These are phyloP conservation scores for Tetrapisispora namnaoensis DNA, from an alignment of 805 yeast species.

Conservation along the genomic window DNA sequence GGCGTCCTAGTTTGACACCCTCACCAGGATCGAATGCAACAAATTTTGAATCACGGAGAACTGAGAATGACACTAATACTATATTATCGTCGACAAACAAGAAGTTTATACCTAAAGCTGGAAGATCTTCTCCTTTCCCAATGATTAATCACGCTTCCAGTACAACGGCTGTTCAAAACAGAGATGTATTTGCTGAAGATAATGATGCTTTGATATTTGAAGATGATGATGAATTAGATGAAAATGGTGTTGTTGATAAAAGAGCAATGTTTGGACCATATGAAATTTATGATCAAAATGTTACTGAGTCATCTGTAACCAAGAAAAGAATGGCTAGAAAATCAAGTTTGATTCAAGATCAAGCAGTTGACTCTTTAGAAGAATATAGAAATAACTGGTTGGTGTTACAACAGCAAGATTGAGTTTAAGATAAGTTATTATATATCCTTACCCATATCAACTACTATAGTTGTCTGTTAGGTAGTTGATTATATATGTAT, in stretches of 20 bases:
- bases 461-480: background rate
- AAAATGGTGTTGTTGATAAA: background rate
- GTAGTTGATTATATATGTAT: background rate
- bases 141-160: conserved; percentile 15
- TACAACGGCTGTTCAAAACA: conserved; percentile 23
- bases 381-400: conserved; percentile 32
- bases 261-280: conserved; percentile 13
- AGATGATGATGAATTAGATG: conserved; percentile 16
- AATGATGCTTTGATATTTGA: conserved; percentile 26
- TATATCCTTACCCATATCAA: background rate
- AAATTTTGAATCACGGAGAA: background rate
- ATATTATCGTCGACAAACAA: background rate
- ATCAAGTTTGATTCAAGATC: conserved; percentile 26
- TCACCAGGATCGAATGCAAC: conserved; percentile 3
- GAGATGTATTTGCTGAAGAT: conserved; percentile 23
- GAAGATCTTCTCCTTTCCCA: conserved; percentile 6
- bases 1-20: conserved; percentile 4
- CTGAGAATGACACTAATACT: background rate
- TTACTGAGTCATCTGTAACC: background rate
- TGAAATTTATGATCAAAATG: conserved; percentile 9
- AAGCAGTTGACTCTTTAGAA: conserved; percentile 28
- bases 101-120: background rate
- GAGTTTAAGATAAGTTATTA: background rate
- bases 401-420: conserved; percentile 27
- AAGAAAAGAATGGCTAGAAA: conserved; percentile 11